Evolutionary conservation across 345 rosid species (phyloP).

Genomic region (Abelmoschus esculentus): DNA sequence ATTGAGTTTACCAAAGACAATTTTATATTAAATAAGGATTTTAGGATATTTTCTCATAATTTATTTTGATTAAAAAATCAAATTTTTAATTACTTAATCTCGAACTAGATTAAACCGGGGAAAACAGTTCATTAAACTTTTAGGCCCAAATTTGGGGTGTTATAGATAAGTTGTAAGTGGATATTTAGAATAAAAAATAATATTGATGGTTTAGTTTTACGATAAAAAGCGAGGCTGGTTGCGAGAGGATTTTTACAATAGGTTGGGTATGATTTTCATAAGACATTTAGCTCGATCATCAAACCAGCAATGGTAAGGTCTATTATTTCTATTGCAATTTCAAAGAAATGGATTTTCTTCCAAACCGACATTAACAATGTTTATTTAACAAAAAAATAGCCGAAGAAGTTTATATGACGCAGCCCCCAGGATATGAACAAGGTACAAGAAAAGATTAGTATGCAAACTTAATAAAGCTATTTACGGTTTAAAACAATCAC

Average conservation of each 20-base stretch:
- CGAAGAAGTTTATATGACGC: background rate
- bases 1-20: no score
- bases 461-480: background rate
- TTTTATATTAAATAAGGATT: no score
- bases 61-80: no score
- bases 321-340: background rate
- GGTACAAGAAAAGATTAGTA: accelerated
- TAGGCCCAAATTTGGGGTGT: no score
- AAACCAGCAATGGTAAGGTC: background rate
- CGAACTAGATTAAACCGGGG: no score
- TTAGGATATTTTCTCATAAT: no score
- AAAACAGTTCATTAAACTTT: no score
- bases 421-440: background rate
- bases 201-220: accelerated
- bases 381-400: accelerated
- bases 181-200: no score
- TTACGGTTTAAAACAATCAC: background rate
- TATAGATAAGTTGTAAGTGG: no score
- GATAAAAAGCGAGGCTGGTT: background rate
- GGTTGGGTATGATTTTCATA: background rate
- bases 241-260: background rate
- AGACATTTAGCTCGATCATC: background rate
- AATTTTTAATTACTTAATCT: no score
- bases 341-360: background rate
- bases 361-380: background rate